Conservation (phyloP, 2,329 filamentous ascomycete species). For the Falciphora oryzae region DNA sequence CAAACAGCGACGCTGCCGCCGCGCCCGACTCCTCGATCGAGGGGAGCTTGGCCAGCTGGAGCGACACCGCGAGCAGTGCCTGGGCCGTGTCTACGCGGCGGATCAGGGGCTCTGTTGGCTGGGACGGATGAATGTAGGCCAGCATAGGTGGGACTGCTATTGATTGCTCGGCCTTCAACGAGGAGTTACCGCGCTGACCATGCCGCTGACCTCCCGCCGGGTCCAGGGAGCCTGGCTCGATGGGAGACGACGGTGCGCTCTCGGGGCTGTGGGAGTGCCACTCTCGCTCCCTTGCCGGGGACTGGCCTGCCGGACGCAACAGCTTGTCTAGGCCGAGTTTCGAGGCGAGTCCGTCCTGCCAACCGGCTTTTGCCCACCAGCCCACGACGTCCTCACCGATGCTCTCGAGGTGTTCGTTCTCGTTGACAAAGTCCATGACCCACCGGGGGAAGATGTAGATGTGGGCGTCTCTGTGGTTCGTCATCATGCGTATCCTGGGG, state of each 20-base stretch:
- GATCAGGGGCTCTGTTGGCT: slow-evolving; percentile 57
- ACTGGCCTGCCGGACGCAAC: slow-evolving; percentile 35
- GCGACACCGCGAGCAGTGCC: slow-evolving; percentile 72
- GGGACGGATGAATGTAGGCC: slow-evolving; percentile 70
- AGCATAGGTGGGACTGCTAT: slow-evolving; percentile 62
- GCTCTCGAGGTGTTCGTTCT: slow-evolving; percentile 77
- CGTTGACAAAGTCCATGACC: slow-evolving; percentile 76
- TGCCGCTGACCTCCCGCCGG: background rate
- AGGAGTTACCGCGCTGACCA: slow-evolving; percentile 13
- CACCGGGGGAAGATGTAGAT: slow-evolving; percentile 92
- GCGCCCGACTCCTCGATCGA: slow-evolving; percentile 58
- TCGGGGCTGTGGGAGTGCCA: slow-evolving; percentile 3
- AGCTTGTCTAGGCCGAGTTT: slow-evolving; percentile 71
- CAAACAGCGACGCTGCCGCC: slow-evolving; percentile 61
- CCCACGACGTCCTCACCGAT: slow-evolving; percentile 88
- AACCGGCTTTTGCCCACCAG: slow-evolving; percentile 92
- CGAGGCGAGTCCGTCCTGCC: slow-evolving; percentile 74
- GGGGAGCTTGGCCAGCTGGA: slow-evolving; percentile 81
- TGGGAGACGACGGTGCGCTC: slow-evolving; percentile 3
- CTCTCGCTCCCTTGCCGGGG: slow-evolving; percentile 17
- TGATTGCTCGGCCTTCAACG: slow-evolving; percentile 15
- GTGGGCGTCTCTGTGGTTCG: slow-evolving; percentile 82
- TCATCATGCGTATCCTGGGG: slow-evolving; percentile 72
- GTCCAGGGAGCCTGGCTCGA: background rate
- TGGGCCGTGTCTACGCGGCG: slow-evolving; percentile 84